Evolutionary conservation across 2,329 filamentous ascomycete species (phyloP), one percentile per base, ranked within the genome.

Genomic region (Alternaria consortialis): DNA sequence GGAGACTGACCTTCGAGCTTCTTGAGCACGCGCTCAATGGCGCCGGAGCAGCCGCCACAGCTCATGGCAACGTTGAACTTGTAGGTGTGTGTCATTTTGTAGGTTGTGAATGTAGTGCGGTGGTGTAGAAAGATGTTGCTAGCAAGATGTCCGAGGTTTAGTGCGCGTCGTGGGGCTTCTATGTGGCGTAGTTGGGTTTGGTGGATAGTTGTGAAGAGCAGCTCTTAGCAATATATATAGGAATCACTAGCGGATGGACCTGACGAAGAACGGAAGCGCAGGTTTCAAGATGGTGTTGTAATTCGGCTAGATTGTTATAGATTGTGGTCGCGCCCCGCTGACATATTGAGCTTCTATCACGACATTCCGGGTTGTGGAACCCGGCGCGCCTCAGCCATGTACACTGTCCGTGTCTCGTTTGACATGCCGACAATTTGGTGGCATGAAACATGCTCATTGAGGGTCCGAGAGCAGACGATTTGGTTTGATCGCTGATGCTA

Each of bases 31-130:
- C 93, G 88, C 82, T 97, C 91, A 44, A 99, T 86, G 69, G 95
- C 95, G 75, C 94, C 93, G 46, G 94, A 97, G 89, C 95, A 99
- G 80, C 95, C 95, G 78, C 92, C 88, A 84, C 95, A 99, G 85
- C 85, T 91, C 95, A 99, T 99, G 81, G 84, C 86, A 80, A 98
- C 88, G 81, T 94, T 90, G 86, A 98, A 98, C 81, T 95, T 92
- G 90, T 98, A 98, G 71, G 88, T 92, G 85, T 97, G 93, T 62
- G 77, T 71, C 91, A 94, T 93, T 74, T 69, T 84, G 75, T 51
- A 52, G 57, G 46, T 53, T 53, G 48, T 48, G n/a, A 40, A 57
- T 53, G 46, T 61, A 37, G 12, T 29, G 39, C 39, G 56, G 58
- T 29, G 48, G 32, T 56, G 42, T 58, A 54, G 12, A 20, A 17